Percentiles rank a stretch among this genome's conserved stretches.
These are phyloP conservation scores for Hebeloma cylindrosporum DNA, from an alignment of 768 basidiomycete genomes.

Conservation along the genomic window DNA sequence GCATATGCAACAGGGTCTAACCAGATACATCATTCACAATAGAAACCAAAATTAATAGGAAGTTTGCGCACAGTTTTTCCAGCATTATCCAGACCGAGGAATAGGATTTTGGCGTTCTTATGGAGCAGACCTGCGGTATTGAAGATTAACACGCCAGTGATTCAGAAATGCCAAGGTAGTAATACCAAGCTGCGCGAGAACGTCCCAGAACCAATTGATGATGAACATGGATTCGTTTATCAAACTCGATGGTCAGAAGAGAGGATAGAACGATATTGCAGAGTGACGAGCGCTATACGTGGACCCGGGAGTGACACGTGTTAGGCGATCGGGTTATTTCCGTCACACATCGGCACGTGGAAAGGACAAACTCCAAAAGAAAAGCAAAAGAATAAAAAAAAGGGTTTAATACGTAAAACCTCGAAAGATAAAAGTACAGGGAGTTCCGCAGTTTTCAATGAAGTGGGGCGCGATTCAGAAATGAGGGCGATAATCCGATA, in stretches of 20 bases:
- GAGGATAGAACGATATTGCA: conserved; percentile 9
- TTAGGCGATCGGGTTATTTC: conserved; percentile 4
- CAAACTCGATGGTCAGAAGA: conserved; percentile 13
- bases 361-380: neutral
- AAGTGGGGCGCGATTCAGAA: too few relatives aligned
- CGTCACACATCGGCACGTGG: neutral
- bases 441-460: too few relatives aligned
- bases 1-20: conserved; percentile 96
- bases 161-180: neutral
- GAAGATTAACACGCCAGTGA: conserved; percentile 14
- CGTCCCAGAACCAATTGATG: conserved; percentile 95
- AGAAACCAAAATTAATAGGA: neutral
- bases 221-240: conserved; percentile 61
- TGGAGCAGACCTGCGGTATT: conserved; percentile 69
- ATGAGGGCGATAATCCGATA: too few relatives aligned
- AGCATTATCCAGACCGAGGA: conserved; percentile 98
- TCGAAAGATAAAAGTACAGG: too few relatives aligned
- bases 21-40: conserved; percentile 7
- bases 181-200: conserved; percentile 89
- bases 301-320: conserved; percentile 11
- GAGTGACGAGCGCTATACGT: conserved; percentile 1
- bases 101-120: conserved; percentile 99
- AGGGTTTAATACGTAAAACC: too few relatives aligned
- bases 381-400: too few relatives aligned
- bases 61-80: conserved; percentile 84